Base-by-base conservation (phyloP, 2,329 filamentous ascomycete species). In the Elsinoe necatrix region DNA sequence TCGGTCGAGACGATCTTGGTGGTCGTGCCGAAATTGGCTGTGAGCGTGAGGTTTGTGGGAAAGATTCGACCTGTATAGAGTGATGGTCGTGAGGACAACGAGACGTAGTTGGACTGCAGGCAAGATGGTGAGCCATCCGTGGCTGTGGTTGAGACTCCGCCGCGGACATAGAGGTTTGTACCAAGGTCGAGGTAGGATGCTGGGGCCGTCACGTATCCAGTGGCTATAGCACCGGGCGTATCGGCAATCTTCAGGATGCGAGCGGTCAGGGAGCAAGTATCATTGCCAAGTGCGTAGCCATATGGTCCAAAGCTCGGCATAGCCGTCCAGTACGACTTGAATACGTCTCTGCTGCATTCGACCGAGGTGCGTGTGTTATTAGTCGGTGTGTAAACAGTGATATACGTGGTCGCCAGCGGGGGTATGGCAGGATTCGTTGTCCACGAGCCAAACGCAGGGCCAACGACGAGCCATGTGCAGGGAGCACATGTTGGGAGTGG, bases 401-500 rank as follows among this genome's bases (percentile, higher is more conserved):
- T 21, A 25, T 52, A 31, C 21, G 48, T 52, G 3, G 48, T 52
- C 16, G 48, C 48, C 9, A 52, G 11, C 3, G 48, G 48, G 4
- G 48, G 48, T 23, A 52, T 52, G 12, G 29, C 31, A 39, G 29
- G 25, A 25, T 39, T 37, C 11, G 48, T 52, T 9, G 31, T 52
- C 48, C 48, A 52, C 11, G 20, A 23, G 7, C 48, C 48, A 27
- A 35, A 52, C 1, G 48, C 48, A 16, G 48, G 48, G 9, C 48
- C 48, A 14, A 52, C 48, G n/a, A 39, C 48, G 12, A 52, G 20
- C 48, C 48, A 52, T 35, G 48, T 52, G 48, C 48, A 52, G 12
- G 48, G 48, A 6, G 25, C 48, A 29, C 48, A 52, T n/a, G 48
- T 37, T 25, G 29, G 8, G 8, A 27, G 16, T 23, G 29, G 31